Evolutionary conservation across 441 rosid genomes (phyloP), one percentile per base, ranked within the genome.

Genomic region (Gossypium davidsonii): DNA sequence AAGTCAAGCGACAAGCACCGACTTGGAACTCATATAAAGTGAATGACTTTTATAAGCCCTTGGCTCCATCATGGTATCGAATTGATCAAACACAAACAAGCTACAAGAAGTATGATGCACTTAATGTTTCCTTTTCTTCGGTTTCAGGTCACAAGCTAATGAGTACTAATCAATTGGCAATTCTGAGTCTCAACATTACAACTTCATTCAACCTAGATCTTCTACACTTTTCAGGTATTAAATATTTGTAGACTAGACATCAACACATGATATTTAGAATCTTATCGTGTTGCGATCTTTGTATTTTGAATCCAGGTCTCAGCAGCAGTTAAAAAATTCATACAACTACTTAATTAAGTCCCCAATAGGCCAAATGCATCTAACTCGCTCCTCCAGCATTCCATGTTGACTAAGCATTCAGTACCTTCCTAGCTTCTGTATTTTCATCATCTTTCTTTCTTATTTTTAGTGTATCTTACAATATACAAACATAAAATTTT

Each of bases 361-460:
- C 71, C 71, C 14, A 68, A 39, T 28, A 72, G 6, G 67, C 28
- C 49, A 3, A 77, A 77, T 77, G 66, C 51, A 55, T 23, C 17
- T 56, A 28, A 65, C 49, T 39, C 66, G 0, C 77, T 31, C 14
- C 48, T 9, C 59, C 59, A 39, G 5, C 11, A 37, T 34, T 51
- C 76, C 67, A 4, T n/a, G 56, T 21, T 14, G 3, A 17, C 42
- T 15, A 68, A 10, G 11, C 60, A 60, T 69, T 17, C 77, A 9
- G 23, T 44, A 34, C 34, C 49, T 15, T 23, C 15, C 20, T 17
- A 58, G n/a, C 20, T 12, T 2, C 1, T 71, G 79, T 75, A 75
- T 39, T 70, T 34, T 4, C 37, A 31, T 31, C 3, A 21, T 25
- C 58, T 7, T 25, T 17, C 55, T 15, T 37, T 21, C 6, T 20